Base-by-base conservation (phyloP, 169 alveolate genomes). In the Plasmodium relictum region DNA sequence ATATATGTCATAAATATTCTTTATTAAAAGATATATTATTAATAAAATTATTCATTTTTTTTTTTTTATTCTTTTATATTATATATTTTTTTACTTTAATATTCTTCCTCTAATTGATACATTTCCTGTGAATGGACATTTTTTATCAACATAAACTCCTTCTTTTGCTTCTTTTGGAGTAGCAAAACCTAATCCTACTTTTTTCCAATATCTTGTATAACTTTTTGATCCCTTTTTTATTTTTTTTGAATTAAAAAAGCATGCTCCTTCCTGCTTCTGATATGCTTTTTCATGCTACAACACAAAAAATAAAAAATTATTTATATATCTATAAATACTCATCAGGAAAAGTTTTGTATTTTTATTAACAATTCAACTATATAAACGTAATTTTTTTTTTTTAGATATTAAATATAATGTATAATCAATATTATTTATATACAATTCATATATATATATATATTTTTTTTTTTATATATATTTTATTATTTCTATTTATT, bases 41-140 rank as follows among this genome's bases (percentile, higher is more conserved):
- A 22, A 68, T 18, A 6, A 6, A 7, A 22, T 68, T 39, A 68
- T 14, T 31, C 70, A 72, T 31, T 18, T 54, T 45, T 72, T 48
- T 39, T 54, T 0, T 18, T 48, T 54, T 42, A 58, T 52, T 83
- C 41, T 72, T 39, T 44, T 24, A 16, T 7, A 50, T n/a, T 54
- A 5, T 39, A 18, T 54, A 20, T 20, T 10, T 12, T 80, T 91
- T 48, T 88, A 96, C 97, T 97, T 98, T 92, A 97, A 91, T 91
- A 99, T 97, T 88, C 99, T 97, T 52, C 99, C 99, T 93, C 99
- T 97, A 93, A 99, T 98, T 85, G 98, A 93, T 37, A 98, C 99
- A 93, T 97, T 96, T 68, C 99, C 99, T 44, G 99, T 99, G 98
- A 99, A 99, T 68, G 99, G 99, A 97, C 99, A 99, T 94, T 99